Base-by-base conservation (phyloP, 2,329 filamentous ascomycete species). In the Alternaria ventricosa region DNA sequence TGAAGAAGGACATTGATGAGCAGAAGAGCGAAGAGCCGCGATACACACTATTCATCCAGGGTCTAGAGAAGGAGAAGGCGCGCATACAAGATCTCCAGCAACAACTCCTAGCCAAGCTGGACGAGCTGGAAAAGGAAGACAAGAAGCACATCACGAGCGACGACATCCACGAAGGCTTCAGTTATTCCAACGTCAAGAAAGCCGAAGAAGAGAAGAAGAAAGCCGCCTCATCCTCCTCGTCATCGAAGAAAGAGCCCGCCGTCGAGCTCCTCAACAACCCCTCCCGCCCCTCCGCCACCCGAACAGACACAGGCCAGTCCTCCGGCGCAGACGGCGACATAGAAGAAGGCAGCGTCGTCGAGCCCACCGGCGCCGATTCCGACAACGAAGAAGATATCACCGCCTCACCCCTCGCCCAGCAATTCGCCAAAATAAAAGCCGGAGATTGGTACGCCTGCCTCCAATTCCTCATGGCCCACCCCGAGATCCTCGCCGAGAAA, bases 131-230 rank as follows among this genome's bases (percentile, higher is more conserved):
- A 82, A 91, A 90, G 79, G 92, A 96, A 69, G 94, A 97, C 71
- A 84, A 87, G 63, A 88, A 87, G 78, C 97, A 98, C 83, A 99
- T 99, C 68, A 99, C 96, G 11, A 98, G 94, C 77, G 94, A 97
- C 69, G 87, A 88, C 70, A 89, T 97, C 72, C 92, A 94, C 75
- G 94, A 91, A 3, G 96, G 96, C 6, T 99, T 99, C 78, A 90
- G 96, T 81, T 95, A 89, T 79, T 96, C 94, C 3, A 87, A 91
- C 70, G 89, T 99, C 57, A 85, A 88, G 41, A 72, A 71, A 51
- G 69, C 57, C 15, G 64, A 73, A 9, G 68, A 72, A 43, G 60
- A 63, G 33, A 49, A 63, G 25, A 63, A 63, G 27, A 67, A 65
- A 36, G 65, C 75, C 18, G 69, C 74, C 3, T 61, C 79, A 4